Evolutionary conservation across 2,329 filamentous ascomycete species (phyloP), one percentile per base, ranked within the genome.

Genomic region (Drechslerella dactyloides): DNA sequence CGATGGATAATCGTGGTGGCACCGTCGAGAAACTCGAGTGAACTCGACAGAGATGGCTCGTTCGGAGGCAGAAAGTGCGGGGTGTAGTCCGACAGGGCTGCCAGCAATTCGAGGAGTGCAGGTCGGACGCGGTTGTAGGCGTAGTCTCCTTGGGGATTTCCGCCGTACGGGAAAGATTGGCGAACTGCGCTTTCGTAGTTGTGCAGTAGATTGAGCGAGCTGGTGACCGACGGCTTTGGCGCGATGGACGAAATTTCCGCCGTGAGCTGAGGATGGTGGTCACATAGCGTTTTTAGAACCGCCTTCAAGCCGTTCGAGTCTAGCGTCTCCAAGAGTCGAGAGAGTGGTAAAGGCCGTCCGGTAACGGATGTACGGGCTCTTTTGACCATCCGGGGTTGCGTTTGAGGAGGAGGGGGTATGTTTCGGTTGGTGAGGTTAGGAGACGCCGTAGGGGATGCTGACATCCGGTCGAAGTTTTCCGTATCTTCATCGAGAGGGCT

Each of bases 61-160:
- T 90, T 89, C 0, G 94, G 94, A 11, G 94, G 94, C 1, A 99
- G 86, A 77, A 96, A 99, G 79, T 97, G 92, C 2, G 92, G 91
- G 0, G 93, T 97, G 78, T 96, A 99, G 78, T 99, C 94, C 79
- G 89, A 89, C 50, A 99, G 84, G 48, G 94, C 92, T 69, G 97
- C 91, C 69, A 97, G 86, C 23, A 99, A 85, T 66, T 91, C 88
- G 24, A 87, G 82, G 17, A 97, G 84, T 40, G 89, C 86, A 74
- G 93, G 89, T 76, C 89, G 91, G 61, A 97, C 90, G 76, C 94
- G 87, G 79, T 97, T 96, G 80, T 97, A 99, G 56, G 91, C 89
- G 81, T 97, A 97, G 79, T 97, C 93, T 46, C 92, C 91, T 68
- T 87, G 90, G 11, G 89, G 85, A 75, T 92, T 89, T 78, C 91